Conservation (phyloP, 176 grass and related monocot species). For the Thalia dealbata region DNA sequence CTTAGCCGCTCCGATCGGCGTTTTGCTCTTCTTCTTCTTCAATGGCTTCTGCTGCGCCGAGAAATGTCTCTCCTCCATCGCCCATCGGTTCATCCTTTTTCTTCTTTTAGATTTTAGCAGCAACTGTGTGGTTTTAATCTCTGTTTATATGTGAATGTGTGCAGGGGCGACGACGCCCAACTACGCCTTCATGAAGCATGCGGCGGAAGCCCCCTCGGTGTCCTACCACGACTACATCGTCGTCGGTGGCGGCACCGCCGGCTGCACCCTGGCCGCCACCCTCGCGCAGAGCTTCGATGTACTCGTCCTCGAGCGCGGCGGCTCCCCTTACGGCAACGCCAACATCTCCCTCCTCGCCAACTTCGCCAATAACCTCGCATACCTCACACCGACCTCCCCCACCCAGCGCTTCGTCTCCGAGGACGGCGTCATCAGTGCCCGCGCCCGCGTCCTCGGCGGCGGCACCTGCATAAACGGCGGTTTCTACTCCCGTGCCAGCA, state of each 20-base stretch:
- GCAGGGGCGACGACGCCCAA: neutral
- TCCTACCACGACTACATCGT: conserved; percentile 75
- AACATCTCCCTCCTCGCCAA: conserved; percentile 45
- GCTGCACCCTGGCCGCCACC: conserved; percentile 74
- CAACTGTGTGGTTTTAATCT: no score
- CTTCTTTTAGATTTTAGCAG: no score
- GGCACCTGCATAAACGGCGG: conserved; percentile 86
- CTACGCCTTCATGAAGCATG: conserved; percentile 71
- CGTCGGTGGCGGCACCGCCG: conserved; percentile 73
- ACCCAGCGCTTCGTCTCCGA: conserved; percentile 73
- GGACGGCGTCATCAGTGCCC: conserved; percentile 62
- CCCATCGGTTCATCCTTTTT: no score
- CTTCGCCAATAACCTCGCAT: conserved; percentile 51
- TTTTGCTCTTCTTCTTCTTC: no score
- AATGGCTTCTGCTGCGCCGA: no score
- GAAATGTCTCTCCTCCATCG: no score
- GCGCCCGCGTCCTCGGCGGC: conserved; percentile 55
- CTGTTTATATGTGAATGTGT: no score
- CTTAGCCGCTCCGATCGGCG: no score
- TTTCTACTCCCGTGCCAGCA: conserved; percentile 74
- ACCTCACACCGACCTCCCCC: conserved; percentile 49
- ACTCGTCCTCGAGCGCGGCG: conserved; percentile 65
- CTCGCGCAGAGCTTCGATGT: conserved; percentile 44
- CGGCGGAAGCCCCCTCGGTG: conserved; percentile 33
- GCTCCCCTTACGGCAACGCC: conserved; percentile 61